phyloP scores from a whole-genome alignment of 257 asterid species.

The Solanum paucissectum region DNA sequence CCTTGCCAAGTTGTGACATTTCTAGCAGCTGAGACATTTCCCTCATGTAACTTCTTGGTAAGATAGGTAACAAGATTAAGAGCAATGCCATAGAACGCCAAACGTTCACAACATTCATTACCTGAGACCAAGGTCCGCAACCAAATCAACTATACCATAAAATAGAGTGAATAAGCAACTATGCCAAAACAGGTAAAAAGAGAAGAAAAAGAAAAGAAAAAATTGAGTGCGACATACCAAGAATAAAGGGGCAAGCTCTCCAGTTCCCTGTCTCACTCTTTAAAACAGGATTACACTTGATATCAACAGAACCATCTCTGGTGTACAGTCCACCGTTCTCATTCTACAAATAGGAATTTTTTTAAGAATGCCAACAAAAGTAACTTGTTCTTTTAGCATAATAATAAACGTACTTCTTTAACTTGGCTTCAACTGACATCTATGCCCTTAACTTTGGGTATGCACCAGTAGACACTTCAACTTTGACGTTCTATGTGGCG shows the following conservation, averaged over 20 bases:
- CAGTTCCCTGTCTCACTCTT: conserved; percentile 87
- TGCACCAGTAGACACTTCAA: no score
- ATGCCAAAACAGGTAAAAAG: neutral
- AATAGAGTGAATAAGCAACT: neutral
- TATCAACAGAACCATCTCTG: conserved; percentile 92
- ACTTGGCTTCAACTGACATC: no score
- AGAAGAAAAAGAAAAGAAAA: neutral
- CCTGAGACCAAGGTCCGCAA: conserved; percentile 39
- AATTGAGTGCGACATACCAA: conserved; percentile 34
- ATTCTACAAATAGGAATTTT: conserved; percentile 31
- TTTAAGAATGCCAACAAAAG: neutral
- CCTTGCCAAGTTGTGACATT: conserved; percentile 93
- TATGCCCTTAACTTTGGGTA: no score
- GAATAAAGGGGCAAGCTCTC: conserved; percentile 91
- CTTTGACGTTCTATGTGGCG: no score
- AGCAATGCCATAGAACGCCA: conserved; percentile 89
- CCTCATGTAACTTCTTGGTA: conserved; percentile 65
- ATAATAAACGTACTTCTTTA: no score
- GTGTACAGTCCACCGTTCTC: conserved; percentile 35
- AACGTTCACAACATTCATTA: conserved; percentile 88
- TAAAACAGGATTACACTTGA: conserved; percentile 69
- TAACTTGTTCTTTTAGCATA: neutral
- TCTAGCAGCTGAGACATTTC: conserved; percentile 86
- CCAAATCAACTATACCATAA: neutral
- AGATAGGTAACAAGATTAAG: conserved; percentile 86